Evolutionary conservation across 83 land plant species (phyloP).

Genomic region (Isoetes engelmannii): DNA sequence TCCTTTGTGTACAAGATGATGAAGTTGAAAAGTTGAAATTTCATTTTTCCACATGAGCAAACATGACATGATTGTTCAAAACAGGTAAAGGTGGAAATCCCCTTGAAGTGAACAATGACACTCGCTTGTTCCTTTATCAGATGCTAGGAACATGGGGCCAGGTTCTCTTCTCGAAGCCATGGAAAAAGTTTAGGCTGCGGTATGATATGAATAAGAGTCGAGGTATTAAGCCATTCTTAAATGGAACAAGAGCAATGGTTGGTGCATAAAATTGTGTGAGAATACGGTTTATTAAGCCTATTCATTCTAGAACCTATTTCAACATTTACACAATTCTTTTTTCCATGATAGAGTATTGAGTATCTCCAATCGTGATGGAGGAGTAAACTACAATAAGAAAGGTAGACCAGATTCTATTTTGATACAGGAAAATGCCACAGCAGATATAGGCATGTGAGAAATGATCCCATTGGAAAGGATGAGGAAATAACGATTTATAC

Average conservation of each 20-base stretch:
- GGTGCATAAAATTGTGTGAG: conserved; percentile 83
- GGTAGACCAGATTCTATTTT: conserved; percentile 81
- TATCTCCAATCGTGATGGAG: conserved; percentile 75
- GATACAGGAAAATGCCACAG: conserved; percentile 27
- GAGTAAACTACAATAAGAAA: conserved; percentile 72
- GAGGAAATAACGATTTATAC: conserved; percentile 82
- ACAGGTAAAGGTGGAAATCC: conserved; percentile 84
- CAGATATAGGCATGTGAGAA: conserved; percentile 46
- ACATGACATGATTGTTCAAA: background rate
- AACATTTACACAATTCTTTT: conserved; percentile 84
- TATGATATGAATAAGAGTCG: conserved; percentile 74
- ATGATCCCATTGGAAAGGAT: conserved; percentile 47
- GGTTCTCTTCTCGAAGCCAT: conserved; percentile 88
- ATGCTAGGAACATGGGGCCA: conserved; percentile 99
- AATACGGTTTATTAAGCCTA: conserved; percentile 91
- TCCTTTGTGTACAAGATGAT: background rate
- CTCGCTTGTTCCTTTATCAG: conserved; percentile 73
- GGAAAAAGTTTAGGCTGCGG: conserved; percentile 95
- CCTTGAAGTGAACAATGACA: conserved; percentile 44
- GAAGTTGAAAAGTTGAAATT: background rate
- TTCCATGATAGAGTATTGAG: conserved; percentile 66
- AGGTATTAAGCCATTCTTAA: conserved; percentile 61
- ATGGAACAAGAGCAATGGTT: conserved; percentile 84
- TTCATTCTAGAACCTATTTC: conserved; percentile 69
- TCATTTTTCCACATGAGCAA: background rate